Conservation (phyloP, 176 grass and related monocot species). For the Cenchrus fungigraminus region DNA sequence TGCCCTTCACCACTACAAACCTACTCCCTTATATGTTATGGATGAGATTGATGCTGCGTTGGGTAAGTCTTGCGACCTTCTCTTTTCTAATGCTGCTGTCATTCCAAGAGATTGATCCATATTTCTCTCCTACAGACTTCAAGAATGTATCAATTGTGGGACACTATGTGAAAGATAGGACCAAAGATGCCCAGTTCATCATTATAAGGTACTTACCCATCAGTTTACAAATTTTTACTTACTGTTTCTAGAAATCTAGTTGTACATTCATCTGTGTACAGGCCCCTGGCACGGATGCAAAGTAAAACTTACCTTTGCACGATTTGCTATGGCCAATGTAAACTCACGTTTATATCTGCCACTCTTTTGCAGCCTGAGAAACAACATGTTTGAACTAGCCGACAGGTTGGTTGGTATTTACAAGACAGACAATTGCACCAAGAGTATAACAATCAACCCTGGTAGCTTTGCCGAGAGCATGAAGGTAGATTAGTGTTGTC, state of each 20-base stretch:
- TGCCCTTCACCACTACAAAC: constrained; percentile 99
- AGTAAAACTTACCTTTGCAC: not conserved
- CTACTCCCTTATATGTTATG: constrained; percentile 97
- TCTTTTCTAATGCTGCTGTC: not conserved
- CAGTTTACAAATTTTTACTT: not conserved
- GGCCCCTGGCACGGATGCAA: not conserved
- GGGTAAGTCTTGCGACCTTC: constrained; percentile 49
- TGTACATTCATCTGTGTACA: not conserved
- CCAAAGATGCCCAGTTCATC: constrained; percentile 96
- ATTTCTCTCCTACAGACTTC: constrained; percentile 68
- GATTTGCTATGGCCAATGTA: not conserved
- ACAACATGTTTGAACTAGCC: constrained; percentile 98
- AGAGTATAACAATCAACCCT: constrained; percentile 89
- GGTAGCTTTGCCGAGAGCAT: constrained; percentile 61
- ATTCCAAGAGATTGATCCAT: not conserved
- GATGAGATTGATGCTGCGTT: constrained; percentile 98
- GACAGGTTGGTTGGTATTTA: constrained; percentile 95
- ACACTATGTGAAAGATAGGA: constrained; percentile 97
- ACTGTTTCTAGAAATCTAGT: not conserved
- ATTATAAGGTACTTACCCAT: constrained; percentile 79
- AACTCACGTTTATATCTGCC: not conserved
- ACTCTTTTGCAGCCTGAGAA: constrained; percentile 72
- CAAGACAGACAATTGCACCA: constrained; percentile 99
- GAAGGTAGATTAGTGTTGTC: constrained; percentile 41
- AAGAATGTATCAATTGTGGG: constrained; percentile 99